These are phyloP conservation scores for Tolypocladium cylindrosporum DNA, from an alignment of 2,329 filamentous ascomycete genomes.

Conservation along the genomic window DNA sequence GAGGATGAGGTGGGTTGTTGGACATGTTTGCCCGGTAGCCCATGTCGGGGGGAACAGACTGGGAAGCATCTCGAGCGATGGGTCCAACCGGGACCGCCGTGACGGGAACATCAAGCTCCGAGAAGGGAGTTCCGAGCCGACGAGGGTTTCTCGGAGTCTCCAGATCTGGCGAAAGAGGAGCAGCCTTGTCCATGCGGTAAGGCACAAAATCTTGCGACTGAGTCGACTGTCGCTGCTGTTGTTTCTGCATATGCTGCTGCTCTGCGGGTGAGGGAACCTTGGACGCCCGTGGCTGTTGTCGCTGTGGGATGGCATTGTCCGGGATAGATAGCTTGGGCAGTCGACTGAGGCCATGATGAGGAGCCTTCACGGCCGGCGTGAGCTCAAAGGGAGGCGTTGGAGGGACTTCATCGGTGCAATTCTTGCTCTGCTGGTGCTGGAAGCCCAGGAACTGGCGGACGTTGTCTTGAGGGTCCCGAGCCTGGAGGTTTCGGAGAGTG, in stretches of 20 bases:
- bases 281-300: conserved; percentile 17
- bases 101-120: conserved; percentile 80
- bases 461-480: conserved; percentile 80
- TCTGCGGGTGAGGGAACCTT: conserved; percentile 16
- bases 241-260: conserved; percentile 12
- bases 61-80: conserved; percentile 67
- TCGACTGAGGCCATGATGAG: conserved; percentile 44
- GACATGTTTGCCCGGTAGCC: conserved; percentile 49
- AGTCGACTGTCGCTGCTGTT: conserved; percentile 13
- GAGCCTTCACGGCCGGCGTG: conserved; percentile 35
- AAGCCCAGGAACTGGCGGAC: conserved; percentile 85
- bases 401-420: conserved; percentile 42
- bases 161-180: conserved; percentile 44
- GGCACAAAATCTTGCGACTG: conserved; percentile 30
- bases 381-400: conserved; percentile 62
- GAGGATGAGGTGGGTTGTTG: conserved; percentile 24
- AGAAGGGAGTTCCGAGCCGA: conserved; percentile 77
- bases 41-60: conserved; percentile 93
- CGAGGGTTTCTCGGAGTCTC: conserved; percentile 52
- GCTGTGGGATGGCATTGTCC: conserved; percentile 19
- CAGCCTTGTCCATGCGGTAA: conserved; percentile 41
- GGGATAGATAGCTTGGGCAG: conserved; percentile 57
- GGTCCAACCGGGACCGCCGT: conserved; percentile 63
- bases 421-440: conserved; percentile 64
- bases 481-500: conserved; percentile 57